phyloP scores from a whole-genome alignment of 176 grass and related monocot genomes.

The Areca catechu region DNA sequence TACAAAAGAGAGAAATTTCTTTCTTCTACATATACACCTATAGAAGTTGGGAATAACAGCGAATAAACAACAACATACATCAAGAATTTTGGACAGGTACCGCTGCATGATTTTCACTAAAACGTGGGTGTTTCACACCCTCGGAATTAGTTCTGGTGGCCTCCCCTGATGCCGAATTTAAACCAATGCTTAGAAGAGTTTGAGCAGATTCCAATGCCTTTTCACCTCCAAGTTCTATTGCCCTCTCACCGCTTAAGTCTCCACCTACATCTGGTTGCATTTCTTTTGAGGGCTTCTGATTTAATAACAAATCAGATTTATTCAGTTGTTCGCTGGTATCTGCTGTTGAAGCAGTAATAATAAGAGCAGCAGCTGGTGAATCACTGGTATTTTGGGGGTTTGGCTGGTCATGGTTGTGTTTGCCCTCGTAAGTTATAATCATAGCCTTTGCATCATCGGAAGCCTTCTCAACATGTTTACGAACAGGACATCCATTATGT shows the following conservation, averaged over 20 bases:
- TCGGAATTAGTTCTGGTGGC: constrained; percentile 29
- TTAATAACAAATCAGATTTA: constrained; percentile 3
- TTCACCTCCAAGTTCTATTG: constrained; percentile 49
- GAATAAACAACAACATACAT: too few relatives aligned
- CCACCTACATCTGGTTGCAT: constrained; percentile 5
- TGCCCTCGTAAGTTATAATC: constrained; percentile 95
- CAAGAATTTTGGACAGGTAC: constrained; percentile 68
- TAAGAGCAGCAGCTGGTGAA: constrained; percentile 9
- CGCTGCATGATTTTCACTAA: constrained; percentile 48
- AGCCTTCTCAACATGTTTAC: constrained; percentile 92
- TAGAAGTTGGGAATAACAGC: too few relatives aligned
- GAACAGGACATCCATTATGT: constrained; percentile 85
- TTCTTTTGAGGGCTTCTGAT: constrained; percentile 22
- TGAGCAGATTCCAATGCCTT: constrained; percentile 57
- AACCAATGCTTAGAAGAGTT: constrained; percentile 52
- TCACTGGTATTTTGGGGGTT: constrained; percentile 26
- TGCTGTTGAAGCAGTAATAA: constrained; percentile 16
- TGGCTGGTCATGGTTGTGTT: constrained; percentile 81
- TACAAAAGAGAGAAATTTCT: too few relatives aligned
- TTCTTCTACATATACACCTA: too few relatives aligned
- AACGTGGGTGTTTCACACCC: constrained; percentile 45
- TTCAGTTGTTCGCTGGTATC: constrained; percentile 20
- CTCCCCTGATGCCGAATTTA: constrained; percentile 19
- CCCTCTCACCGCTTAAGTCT: constrained; percentile 15
- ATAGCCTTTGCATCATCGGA: constrained; percentile 71